A percentile compares a stretch with the other conserved stretches of the same genome.
Conservation (phyloP, 31 red algal genomes). For the Odonthalia washingtoniensis region DNA sequence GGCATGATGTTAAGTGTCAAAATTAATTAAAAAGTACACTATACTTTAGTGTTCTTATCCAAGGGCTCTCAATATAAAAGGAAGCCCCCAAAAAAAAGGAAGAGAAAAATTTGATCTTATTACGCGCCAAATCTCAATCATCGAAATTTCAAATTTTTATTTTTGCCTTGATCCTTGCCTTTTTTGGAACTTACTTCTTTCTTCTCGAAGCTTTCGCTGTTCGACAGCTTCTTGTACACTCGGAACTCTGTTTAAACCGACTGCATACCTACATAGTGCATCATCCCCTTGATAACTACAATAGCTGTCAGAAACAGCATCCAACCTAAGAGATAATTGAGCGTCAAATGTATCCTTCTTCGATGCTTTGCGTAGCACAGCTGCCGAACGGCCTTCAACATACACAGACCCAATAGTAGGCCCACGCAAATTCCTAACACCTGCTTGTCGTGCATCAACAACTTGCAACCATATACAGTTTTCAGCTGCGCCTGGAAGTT, state of each 20-base stretch:
- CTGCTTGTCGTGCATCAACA: slow-evolving; percentile 48
- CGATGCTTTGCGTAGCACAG: slow-evolving; percentile 55
- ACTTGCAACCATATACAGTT: slow-evolving; percentile 61
- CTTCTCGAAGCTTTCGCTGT: background rate
- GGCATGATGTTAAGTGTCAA: too few species aligned
- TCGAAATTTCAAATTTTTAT: too few species aligned
- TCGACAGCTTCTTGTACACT: slow-evolving; percentile 26
- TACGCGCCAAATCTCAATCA: too few species aligned
- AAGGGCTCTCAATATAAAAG: too few species aligned
- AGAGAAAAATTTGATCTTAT: too few species aligned
- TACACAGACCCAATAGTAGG: slow-evolving; percentile 41
- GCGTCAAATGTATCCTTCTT: slow-evolving; percentile 12
- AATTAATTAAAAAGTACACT: too few species aligned
- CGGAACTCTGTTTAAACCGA: slow-evolving; percentile 37
- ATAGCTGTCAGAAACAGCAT: slow-evolving; percentile 52
- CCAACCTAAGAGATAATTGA: slow-evolving; percentile 52
- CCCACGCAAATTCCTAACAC: slow-evolving; percentile 41
- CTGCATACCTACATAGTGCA: slow-evolving; percentile 54
- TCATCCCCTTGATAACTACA: slow-evolving; percentile 65
- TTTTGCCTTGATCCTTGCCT: too few species aligned
- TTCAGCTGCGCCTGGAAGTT: slow-evolving; percentile 52
- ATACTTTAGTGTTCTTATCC: too few species aligned
- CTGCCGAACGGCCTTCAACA: slow-evolving; percentile 57
- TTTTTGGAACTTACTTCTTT: too few species aligned
- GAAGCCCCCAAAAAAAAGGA: too few species aligned